Evolutionary conservation across 257 asterid species (phyloP).

Genomic region (Buddleja alternifolia): DNA sequence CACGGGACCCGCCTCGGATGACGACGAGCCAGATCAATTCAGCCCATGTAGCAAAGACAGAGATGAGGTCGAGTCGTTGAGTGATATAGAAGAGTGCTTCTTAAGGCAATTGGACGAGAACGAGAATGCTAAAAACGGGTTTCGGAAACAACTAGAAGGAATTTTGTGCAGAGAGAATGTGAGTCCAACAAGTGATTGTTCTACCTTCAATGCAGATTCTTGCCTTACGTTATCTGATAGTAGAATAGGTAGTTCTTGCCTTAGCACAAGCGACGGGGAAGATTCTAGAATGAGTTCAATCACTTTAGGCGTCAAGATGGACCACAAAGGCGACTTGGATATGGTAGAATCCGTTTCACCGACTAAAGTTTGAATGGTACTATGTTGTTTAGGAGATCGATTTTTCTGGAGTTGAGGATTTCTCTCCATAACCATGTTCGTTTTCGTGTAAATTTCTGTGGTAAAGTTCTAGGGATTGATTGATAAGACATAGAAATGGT

Average conservation of each 20-base stretch:
- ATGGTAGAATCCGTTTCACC: slow-evolving; percentile 39
- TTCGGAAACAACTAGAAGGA: slow-evolving; percentile 77
- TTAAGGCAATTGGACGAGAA: slow-evolving; percentile 71
- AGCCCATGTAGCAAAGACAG: slow-evolving; percentile 52
- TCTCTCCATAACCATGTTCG: slow-evolving; percentile 29
- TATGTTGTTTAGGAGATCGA: slow-evolving; percentile 29
- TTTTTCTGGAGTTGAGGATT: neutral
- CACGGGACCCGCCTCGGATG: slow-evolving; percentile 51
- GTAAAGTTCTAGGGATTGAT: slow-evolving; percentile 33
- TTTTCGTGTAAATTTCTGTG: slow-evolving; percentile 50
- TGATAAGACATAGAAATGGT: slow-evolving; percentile 33
- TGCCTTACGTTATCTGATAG: slow-evolving; percentile 46
- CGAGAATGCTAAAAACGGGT: slow-evolving; percentile 76
- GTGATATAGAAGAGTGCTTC: slow-evolving; percentile 82
- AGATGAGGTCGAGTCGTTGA: slow-evolving; percentile 69
- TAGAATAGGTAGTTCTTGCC: slow-evolving; percentile 51
- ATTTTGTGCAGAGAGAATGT: slow-evolving; percentile 53
- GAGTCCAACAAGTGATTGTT: slow-evolving; percentile 46
- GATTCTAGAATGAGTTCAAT: slow-evolving; percentile 47
- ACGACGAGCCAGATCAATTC: slow-evolving; percentile 41
- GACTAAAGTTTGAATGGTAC: slow-evolving; percentile 22
- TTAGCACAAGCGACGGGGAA: slow-evolving; percentile 68
- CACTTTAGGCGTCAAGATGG: slow-evolving; percentile 25
- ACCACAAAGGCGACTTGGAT: slow-evolving; percentile 30
- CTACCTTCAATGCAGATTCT: slow-evolving; percentile 52